Percentiles rank a stretch among this genome's conserved stretches.
Evolutionary conservation across 371 early-diverging fungal genomes (phyloP).

Genomic region (Circinella umbellata): DNA sequence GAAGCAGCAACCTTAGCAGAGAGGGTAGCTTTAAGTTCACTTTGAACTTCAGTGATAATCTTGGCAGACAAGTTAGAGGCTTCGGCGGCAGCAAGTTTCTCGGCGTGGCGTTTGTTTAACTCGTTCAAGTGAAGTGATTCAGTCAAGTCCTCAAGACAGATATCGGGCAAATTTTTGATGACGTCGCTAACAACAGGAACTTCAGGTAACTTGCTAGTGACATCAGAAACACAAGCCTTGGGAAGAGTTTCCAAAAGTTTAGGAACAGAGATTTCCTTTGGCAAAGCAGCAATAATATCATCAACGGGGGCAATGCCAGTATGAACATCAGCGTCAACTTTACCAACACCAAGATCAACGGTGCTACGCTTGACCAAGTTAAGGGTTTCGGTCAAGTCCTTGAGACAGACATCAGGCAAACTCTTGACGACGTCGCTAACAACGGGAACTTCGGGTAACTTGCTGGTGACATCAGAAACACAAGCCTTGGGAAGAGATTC

Average conservation of each 20-base stretch:
- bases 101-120: not conserved
- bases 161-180: not conserved
- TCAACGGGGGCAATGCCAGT: not conserved
- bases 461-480: constrained; percentile 1
- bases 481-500: not conserved
- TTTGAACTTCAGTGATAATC: constrained; percentile 9
- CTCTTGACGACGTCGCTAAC: not conserved
- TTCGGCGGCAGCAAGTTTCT: not conserved
- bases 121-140: not conserved
- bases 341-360: not conserved
- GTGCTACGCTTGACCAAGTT: constrained; percentile 1
- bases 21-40: constrained; percentile 16
- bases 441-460: constrained; percentile 7
- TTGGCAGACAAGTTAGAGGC: constrained; percentile 9
- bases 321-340: constrained; percentile 2
- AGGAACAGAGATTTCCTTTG: constrained; percentile 10
- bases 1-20: constrained; percentile 25
- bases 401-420: not conserved
- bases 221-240: constrained; percentile 2
- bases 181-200: constrained; percentile 4
- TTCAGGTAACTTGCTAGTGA: constrained; percentile 4
- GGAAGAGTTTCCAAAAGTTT: constrained; percentile 2
- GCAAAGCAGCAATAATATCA: constrained; percentile 8
- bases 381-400: not conserved
- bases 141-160: not conserved